phyloP scores from a whole-genome alignment of 306 rosid genomes.

The Prunus kanzakura region DNA sequence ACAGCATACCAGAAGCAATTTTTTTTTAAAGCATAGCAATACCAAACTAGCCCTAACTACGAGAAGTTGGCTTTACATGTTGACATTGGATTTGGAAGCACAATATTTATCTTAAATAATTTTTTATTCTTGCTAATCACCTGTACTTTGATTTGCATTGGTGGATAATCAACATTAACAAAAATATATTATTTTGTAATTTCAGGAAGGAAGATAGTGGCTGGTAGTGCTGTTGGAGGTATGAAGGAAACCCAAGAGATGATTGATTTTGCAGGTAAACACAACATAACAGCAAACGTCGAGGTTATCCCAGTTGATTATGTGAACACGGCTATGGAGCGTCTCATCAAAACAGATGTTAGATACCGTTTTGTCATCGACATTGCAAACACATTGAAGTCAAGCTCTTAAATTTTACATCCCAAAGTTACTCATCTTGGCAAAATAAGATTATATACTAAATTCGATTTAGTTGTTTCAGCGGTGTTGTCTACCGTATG shows the following conservation, averaged over 20 bases:
- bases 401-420: not conserved
- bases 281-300: conserved; percentile 38
- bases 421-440: not conserved
- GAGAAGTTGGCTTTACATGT: too few species aligned
- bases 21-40: too few species aligned
- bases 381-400: conserved; percentile 20
- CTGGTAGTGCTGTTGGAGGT: conserved; percentile 31
- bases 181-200: not conserved
- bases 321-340: conserved; percentile 43
- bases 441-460: not conserved
- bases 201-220: conserved; percentile 42
- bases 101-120: too few species aligned
- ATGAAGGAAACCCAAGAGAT: conserved; percentile 5
- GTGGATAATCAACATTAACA: too few species aligned
- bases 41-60: too few species aligned
- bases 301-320: conserved; percentile 43
- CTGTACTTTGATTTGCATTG: too few species aligned
- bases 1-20: too few species aligned
- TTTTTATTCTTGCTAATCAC: too few species aligned
- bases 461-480: too few species aligned
- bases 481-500: not conserved
- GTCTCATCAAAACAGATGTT: conserved; percentile 38
- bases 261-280: conserved; percentile 55
- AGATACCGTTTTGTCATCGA: conserved; percentile 49
- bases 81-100: too few species aligned